A percentile compares a stretch with the other conserved stretches of the same genome.
phyloP scores from a whole-genome alignment of 345 rosid species.

The Luvunga scandens region DNA sequence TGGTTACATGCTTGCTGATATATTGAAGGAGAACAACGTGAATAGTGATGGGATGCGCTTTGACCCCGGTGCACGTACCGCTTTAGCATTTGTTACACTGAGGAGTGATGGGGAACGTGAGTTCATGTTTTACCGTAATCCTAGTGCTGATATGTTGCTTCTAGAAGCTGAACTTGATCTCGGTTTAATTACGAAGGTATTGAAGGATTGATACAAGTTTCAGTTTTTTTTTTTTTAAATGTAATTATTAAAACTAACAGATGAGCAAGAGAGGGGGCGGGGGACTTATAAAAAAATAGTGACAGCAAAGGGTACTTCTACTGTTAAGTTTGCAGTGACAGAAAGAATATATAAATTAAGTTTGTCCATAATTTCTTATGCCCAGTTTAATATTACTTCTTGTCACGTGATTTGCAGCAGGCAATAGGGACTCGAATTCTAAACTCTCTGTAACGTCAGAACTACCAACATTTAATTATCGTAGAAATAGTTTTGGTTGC shows the following conservation, averaged over 20 bases:
- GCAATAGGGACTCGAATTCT: background rate
- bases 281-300: background rate
- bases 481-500: background rate
- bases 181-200: slow-evolving; percentile 79
- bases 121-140: slow-evolving; percentile 97
- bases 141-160: slow-evolving; percentile 96
- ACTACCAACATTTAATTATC: background rate
- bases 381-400: background rate
- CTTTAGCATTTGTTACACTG: slow-evolving; percentile 90
- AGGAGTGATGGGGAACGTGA: slow-evolving; percentile 91
- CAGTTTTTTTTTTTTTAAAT: background rate
- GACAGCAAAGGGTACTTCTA: background rate
- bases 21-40: slow-evolving; percentile 83
- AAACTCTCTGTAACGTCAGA: background rate
- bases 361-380: background rate
- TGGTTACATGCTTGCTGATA: slow-evolving; percentile 91
- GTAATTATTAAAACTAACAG: background rate
- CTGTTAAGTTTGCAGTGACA: background rate
- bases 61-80: slow-evolving; percentile 91
- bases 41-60: slow-evolving; percentile 79
- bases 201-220: background rate
- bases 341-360: background rate
- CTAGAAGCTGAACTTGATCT: slow-evolving; percentile 78
- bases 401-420: background rate
- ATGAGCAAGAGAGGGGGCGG: too few species aligned